These are phyloP conservation scores for Trypanosomatidae sp. DNA, from an alignment of 208 protist genomes.

Conservation along the genomic window DNA sequence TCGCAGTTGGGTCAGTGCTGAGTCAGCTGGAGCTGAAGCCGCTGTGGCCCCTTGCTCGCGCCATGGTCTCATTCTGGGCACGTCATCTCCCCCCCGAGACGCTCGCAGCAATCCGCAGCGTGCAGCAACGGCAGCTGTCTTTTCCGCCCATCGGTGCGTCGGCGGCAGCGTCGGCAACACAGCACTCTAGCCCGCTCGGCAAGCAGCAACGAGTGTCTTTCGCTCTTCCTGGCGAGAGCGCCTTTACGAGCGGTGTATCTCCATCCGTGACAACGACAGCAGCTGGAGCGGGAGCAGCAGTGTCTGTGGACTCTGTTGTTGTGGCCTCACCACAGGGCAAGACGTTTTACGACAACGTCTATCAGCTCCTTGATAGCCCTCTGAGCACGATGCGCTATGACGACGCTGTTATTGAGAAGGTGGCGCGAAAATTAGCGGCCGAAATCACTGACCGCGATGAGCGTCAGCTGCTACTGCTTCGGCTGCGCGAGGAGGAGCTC, in stretches of 20 bases:
- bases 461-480: constrained; percentile 82
- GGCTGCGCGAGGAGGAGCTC: constrained; percentile 78
- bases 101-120: constrained; percentile 46
- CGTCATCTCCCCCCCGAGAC: constrained; percentile 63
- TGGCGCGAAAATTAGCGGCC: constrained; percentile 45
- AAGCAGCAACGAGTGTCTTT: constrained; percentile 12
- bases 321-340: constrained; percentile 4
- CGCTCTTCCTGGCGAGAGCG: constrained; percentile 11
- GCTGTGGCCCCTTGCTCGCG: constrained; percentile 66
- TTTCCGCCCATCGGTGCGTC: not conserved
- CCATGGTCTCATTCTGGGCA: constrained; percentile 77
- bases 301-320: not conserved
- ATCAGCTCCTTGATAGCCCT: constrained; percentile 58
- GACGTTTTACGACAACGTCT: constrained; percentile 47
- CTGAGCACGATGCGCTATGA: constrained; percentile 34
- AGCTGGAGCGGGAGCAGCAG: constrained; percentile 6
- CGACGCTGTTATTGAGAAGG: constrained; percentile 35
- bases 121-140: constrained; percentile 29
- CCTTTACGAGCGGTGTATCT: constrained; percentile 10
- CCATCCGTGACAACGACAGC: constrained; percentile 8
- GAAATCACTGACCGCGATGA: constrained; percentile 77
- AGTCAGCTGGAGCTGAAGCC: constrained; percentile 35
- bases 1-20: constrained; percentile 68
- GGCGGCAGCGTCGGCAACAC: constrained; percentile 11
- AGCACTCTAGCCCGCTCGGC: constrained; percentile 17